A percentile compares a stretch with the other conserved stretches of the same genome.
Conservation (phyloP, 1,284 basidiomycete species). For the Ustilago hordei region DNA sequence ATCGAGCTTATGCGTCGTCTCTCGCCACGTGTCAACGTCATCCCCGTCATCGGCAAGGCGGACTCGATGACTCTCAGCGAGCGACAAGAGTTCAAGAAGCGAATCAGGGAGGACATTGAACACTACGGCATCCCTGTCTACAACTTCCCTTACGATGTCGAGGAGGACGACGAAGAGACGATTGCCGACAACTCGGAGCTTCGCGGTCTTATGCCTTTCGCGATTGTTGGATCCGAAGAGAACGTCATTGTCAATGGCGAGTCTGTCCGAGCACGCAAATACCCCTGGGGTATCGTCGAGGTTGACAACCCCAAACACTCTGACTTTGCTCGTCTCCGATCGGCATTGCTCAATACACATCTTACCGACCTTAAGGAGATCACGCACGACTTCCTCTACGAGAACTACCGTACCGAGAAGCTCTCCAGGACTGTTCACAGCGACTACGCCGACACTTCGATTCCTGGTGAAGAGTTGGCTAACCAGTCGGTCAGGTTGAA, state of each 20-base stretch:
- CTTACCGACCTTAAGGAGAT: constrained; percentile 88
- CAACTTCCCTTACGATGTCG: constrained; percentile 99
- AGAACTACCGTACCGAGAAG: constrained; percentile 98
- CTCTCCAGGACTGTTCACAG: constrained; percentile 89
- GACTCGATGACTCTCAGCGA: constrained; percentile 82
- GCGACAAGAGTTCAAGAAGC: constrained; percentile 89
- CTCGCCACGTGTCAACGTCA: constrained; percentile 84
- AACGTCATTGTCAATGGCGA: constrained; percentile 94
- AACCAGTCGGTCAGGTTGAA: constrained; percentile 96
- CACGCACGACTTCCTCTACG: constrained; percentile 88
- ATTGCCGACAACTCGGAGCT: constrained; percentile 85
- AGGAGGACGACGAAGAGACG: constrained; percentile 98
- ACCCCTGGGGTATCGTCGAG: constrained; percentile 98
- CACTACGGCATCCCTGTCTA: constrained; percentile 98
- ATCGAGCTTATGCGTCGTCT: constrained; percentile 75
- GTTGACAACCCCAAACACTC: constrained; percentile 99
- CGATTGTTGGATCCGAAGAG: constrained; percentile 96
- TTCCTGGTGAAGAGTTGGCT: constrained; percentile 86
- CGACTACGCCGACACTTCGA: constrained; percentile 72
- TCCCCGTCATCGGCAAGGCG: constrained; percentile 97
- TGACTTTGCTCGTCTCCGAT: constrained; percentile 91
- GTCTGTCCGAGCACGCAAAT: constrained; percentile 87
- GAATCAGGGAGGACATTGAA: constrained; percentile 99
- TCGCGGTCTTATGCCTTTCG: constrained; percentile 78
- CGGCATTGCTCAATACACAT: constrained; percentile 92